Base-by-base conservation (phyloP, 2,329 filamentous ascomycete genomes). In the Aureobasidium mangrovei region DNA sequence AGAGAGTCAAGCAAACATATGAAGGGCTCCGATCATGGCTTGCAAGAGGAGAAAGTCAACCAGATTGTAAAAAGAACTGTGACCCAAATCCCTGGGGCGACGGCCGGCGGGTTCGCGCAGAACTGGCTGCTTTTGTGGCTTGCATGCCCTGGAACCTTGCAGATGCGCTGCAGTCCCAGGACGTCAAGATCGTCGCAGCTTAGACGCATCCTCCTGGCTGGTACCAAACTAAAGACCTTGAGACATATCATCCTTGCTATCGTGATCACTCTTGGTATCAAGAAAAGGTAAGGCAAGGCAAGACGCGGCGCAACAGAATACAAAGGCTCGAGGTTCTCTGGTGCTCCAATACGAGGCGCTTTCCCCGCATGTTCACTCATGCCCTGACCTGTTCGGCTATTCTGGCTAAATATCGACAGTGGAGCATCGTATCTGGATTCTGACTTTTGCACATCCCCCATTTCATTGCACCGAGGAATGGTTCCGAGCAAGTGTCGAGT, bases 361-460 rank as follows among this genome's bases (percentile, higher is more conserved):
- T 18, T 18, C 18, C 18, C 18, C 18, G 18, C 18, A 18, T 18
- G 18, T 18, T 18, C 18, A 18, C 18, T 18, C 18, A 18, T 18
- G 18, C 18, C 18, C 18, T 18, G 18, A 18, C 18, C 28, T 8
- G 26, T 9, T 49, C 46, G 46, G 46, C 46, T 49, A 49, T 28
- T 32, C 10, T 24, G 39, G 7, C 36, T 40, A 18, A 18, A 18
- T 18, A 18, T 18, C 18, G 18, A 36, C 12, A 9, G 46, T 48
- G 46, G 46, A 48, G 46, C 33, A 45, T 28, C 33, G 29, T 7
- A 26, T 33, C 6, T 10, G 32, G 32, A 33, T 10, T 33, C 31
- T 24, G 9, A 31, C 33, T 48, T 24, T 35, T 35, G 32, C 46
- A 49, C 46, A 49, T 49, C 46, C 46, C 35, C 46, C 46, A 49